These are phyloP conservation scores for Paecilomyces formosus DNA, from an alignment of 2,329 filamentous ascomycete species.

Conservation along the genomic window DNA sequence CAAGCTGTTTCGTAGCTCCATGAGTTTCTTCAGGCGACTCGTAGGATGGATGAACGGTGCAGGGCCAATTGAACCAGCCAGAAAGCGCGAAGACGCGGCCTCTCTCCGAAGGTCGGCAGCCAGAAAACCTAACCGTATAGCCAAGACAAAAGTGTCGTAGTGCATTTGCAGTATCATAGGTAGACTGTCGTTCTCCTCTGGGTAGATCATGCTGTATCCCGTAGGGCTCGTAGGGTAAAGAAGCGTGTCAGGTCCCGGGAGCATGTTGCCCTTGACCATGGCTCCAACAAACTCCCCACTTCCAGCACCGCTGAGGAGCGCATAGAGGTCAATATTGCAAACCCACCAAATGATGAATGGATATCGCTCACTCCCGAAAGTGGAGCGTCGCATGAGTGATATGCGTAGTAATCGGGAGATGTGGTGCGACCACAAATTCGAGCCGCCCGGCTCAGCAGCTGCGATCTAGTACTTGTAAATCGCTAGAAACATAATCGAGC, in stretches of 20 bases:
- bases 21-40: conserved; percentile 24
- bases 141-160: conserved; percentile 38
- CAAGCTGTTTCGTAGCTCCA: conserved; percentile 29
- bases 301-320: conserved; percentile 46
- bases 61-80: conserved; percentile 2
- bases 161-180: conserved; percentile 38
- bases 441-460: conserved; percentile 37
- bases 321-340: conserved; percentile 49
- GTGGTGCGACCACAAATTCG: conserved; percentile 49
- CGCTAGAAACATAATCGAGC: not conserved
- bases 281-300: conserved; percentile 44
- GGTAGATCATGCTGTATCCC: conserved; percentile 28
- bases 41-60: conserved; percentile 13
- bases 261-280: conserved; percentile 40
- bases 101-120: conserved; percentile 34
- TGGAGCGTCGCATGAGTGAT: conserved; percentile 39
- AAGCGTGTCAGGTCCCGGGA: conserved; percentile 35
- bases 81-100: conserved; percentile 12
- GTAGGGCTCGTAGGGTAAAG: conserved; percentile 28
- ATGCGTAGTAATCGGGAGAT: conserved; percentile 46
- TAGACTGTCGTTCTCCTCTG: conserved; percentile 29
- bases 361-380: conserved; percentile 38
- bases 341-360: conserved; percentile 49
- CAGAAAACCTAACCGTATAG: conserved; percentile 38
- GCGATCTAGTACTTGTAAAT: conserved; percentile 30